Evolutionary conservation across 116 monocot species (phyloP).

Genomic region (Dioscorea cayenensis): DNA sequence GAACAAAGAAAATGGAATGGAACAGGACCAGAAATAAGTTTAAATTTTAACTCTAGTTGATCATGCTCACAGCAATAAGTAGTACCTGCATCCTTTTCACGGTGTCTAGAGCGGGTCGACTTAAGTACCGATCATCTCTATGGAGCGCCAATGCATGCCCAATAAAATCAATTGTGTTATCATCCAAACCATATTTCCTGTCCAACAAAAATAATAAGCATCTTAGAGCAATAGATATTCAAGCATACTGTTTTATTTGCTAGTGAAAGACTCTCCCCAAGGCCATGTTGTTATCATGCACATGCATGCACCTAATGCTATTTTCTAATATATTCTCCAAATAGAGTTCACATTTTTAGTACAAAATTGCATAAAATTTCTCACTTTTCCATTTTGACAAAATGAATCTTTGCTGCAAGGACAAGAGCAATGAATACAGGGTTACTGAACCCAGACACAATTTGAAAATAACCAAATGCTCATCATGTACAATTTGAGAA

Average conservation of each 20-base stretch:
- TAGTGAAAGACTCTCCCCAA: background rate
- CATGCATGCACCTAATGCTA: background rate
- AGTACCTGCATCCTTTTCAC: conserved; percentile 88
- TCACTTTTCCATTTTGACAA: too few species aligned
- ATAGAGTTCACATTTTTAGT: background rate
- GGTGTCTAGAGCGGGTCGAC: conserved; percentile 79
- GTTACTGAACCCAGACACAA: too few species aligned
- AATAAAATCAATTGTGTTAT: conserved; percentile 78
- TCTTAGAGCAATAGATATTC: background rate
- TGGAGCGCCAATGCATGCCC: conserved; percentile 88
- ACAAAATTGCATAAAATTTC: too few species aligned
- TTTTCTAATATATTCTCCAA: background rate
- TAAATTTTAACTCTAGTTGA: too few species aligned
- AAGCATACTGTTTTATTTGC: too few species aligned
- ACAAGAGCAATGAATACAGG: too few species aligned
- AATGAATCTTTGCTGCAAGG: too few species aligned
- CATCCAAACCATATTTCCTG: conserved; percentile 89
- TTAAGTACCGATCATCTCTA: conserved; percentile 69
- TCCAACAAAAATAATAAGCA: conserved; percentile 3
- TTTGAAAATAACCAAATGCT: too few species aligned
- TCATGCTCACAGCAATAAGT: background rate
- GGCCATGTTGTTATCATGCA: background rate
- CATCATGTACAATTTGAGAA: too few species aligned
- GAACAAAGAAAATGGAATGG: too few species aligned
- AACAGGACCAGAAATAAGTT: too few species aligned